Evolutionary conservation across 1,284 basidiomycete genomes (phyloP).

Genomic region (Leccinum glutinopallens): DNA sequence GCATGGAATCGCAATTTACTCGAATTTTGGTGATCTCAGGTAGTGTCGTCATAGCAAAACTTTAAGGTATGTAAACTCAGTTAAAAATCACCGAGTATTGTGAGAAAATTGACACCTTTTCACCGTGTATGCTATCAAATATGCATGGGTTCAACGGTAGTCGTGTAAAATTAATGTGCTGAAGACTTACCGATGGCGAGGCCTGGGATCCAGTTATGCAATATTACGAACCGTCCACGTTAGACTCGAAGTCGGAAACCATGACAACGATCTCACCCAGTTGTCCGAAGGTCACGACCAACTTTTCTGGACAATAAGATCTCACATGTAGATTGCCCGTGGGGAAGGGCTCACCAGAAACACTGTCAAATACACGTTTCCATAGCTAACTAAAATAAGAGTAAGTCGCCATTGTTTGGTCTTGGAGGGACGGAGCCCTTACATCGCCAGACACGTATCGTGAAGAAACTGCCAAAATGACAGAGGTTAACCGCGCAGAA

Average conservation of each 20-base stretch:
- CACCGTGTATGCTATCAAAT: slow-evolving; percentile 44
- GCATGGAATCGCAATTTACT: slow-evolving; percentile 15
- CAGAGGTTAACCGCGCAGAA: neutral
- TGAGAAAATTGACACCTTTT: slow-evolving; percentile 42
- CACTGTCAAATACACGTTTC: slow-evolving; percentile 54
- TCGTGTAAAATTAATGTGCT: neutral
- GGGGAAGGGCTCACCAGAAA: slow-evolving; percentile 49
- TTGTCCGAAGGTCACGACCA: slow-evolving; percentile 49
- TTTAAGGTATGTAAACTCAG: slow-evolving; percentile 23
- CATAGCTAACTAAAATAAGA: slow-evolving; percentile 53
- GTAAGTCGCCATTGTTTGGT: slow-evolving; percentile 8
- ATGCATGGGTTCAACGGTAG: slow-evolving; percentile 1
- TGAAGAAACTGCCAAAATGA: slow-evolving; percentile 51
- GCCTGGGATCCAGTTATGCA: slow-evolving; percentile 10
- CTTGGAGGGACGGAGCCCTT: slow-evolving; percentile 26
- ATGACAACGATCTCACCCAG: slow-evolving; percentile 39
- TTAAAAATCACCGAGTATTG: slow-evolving; percentile 15
- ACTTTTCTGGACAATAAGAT: slow-evolving; percentile 34
- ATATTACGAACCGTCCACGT: neutral
- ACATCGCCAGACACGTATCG: slow-evolving; percentile 72
- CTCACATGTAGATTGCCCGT: neutral
- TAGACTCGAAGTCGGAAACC: slow-evolving; percentile 3
- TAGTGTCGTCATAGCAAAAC: slow-evolving; percentile 19
- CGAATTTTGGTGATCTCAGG: slow-evolving; percentile 19
- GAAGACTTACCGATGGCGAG: slow-evolving; percentile 24